Evolutionary conservation across 345 rosid genomes (phyloP).

Genomic region (Eucalyptus virginea): DNA sequence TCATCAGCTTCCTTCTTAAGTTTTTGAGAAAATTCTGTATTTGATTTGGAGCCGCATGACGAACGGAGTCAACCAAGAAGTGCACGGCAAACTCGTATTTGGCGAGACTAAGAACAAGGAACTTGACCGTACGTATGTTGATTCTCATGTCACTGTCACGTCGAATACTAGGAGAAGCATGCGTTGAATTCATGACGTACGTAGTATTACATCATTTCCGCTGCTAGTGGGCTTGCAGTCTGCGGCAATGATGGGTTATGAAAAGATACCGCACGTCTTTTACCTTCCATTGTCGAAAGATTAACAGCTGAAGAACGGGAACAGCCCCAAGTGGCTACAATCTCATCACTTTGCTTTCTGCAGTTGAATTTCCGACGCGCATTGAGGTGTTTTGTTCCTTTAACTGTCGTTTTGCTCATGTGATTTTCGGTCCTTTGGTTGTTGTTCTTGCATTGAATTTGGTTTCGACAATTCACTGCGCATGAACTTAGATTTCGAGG

Average conservation of each 20-base stretch:
- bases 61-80: neutral
- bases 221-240: neutral
- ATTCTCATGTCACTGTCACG: neutral
- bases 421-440: neutral
- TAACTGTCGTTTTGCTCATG: neutral
- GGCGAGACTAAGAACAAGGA: neutral
- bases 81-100: neutral
- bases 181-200: neutral
- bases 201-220: neutral
- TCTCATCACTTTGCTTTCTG: neutral
- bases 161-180: neutral
- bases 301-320: neutral
- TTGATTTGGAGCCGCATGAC: neutral
- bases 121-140: neutral
- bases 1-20: neutral
- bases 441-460: neutral
- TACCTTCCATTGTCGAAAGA: neutral
- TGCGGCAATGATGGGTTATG: neutral
- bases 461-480: neutral
- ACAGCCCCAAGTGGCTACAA: neutral
- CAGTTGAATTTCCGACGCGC: neutral
- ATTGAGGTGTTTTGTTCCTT: neutral
- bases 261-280: neutral
- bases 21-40: neutral
- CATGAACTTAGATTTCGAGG: neutral